Conservation (phyloP, 352 stramenopile species). For the Globisporangium viniferum region DNA sequence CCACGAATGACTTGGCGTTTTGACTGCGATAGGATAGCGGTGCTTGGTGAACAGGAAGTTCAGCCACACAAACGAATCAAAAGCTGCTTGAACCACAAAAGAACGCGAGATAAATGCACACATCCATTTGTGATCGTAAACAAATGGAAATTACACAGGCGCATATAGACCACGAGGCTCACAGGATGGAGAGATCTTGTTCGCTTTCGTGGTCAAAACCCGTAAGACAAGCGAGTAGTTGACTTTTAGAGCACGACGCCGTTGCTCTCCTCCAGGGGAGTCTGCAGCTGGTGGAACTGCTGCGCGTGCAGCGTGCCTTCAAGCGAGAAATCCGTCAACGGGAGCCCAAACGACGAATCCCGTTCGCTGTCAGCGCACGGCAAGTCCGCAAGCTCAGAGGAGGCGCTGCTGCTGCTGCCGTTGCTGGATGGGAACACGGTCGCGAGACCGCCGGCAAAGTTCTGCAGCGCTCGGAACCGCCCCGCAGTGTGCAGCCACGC, state of each 20-base stretch:
- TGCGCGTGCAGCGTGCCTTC: slow-evolving; percentile 37
- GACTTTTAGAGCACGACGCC: background rate
- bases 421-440: slow-evolving; percentile 28
- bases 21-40: too few relatives aligned
- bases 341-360: slow-evolving; percentile 2
- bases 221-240: too few relatives aligned
- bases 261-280: slow-evolving; percentile 18
- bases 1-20: too few relatives aligned
- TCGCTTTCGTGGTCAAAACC: too few relatives aligned
- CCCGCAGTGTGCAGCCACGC: slow-evolving; percentile 34
- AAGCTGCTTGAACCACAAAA: background rate
- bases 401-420: slow-evolving; percentile 1
- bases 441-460: slow-evolving; percentile 56
- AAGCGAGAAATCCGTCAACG: slow-evolving; percentile 25
- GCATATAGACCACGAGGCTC: background rate
- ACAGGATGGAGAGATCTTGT: too few relatives aligned
- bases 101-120: background rate
- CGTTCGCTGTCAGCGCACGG: slow-evolving; percentile 19
- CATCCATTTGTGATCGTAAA: background rate
- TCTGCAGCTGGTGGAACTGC: slow-evolving; percentile 27
- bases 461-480: slow-evolving; percentile 48
- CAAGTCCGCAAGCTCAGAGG: slow-evolving; percentile 11
- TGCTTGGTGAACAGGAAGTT: too few relatives aligned
- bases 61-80: background rate
- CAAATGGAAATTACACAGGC: background rate